Evolutionary conservation across 169 alveolate species (phyloP).

Genomic region (Miamiensis avidus): DNA sequence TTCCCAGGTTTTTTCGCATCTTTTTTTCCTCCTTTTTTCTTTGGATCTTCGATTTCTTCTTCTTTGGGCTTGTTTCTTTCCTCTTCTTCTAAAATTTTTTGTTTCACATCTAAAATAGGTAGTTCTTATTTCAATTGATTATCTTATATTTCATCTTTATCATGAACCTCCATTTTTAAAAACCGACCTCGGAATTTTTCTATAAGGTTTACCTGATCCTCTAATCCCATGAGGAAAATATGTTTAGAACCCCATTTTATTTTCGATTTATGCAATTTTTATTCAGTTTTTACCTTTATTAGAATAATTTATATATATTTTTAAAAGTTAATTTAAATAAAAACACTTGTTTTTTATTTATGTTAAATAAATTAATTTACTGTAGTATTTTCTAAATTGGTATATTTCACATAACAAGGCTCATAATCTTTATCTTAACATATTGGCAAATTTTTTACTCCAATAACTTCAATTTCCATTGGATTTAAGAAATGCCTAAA

Average conservation of each 20-base stretch:
- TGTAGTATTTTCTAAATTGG: conserved; percentile 46
- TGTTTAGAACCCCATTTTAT: conserved; percentile 64
- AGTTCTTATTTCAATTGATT: conserved; percentile 40
- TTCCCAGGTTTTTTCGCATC: conserved; percentile 37
- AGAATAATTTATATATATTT: too few relatives aligned
- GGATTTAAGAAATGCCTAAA: conserved; percentile 66
- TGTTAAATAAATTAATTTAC: not conserved
- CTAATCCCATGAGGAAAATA: conserved; percentile 55
- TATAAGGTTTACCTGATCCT: conserved; percentile 41
- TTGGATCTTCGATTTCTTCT: conserved; percentile 32
- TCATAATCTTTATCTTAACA: conserved; percentile 57
- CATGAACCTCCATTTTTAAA: conserved; percentile 65
- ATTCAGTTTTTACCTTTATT: conserved; percentile 36
- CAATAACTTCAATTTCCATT: conserved; percentile 52
- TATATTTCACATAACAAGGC: conserved; percentile 54
- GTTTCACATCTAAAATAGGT: conserved; percentile 30
- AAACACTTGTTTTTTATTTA: too few relatives aligned
- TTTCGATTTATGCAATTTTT: conserved; percentile 42
- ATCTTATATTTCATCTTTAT: conserved; percentile 60
- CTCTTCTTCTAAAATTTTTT: conserved; percentile 32
- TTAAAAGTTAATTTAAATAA: too few relatives aligned
- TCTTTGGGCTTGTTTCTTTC: conserved; percentile 45
- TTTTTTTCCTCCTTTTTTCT: conserved; percentile 41
- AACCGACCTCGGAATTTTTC: conserved; percentile 37
- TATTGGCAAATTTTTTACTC: conserved; percentile 66